Percentiles rank a stretch among this genome's conserved stretches.
Conservation (phyloP, 345 rosid genomes). For the Citrus sp. region DNA sequence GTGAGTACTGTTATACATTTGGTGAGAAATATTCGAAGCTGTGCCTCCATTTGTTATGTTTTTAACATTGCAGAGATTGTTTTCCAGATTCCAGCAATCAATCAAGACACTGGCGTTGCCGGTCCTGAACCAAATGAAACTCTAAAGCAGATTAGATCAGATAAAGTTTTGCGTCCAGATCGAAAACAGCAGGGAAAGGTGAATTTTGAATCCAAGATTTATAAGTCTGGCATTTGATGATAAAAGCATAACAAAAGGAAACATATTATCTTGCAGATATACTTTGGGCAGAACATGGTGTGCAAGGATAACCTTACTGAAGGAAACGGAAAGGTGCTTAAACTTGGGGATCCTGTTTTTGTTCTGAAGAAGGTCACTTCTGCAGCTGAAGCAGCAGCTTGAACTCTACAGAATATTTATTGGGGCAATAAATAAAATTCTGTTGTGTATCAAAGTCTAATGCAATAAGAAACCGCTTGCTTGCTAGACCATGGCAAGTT, state of each 20-base stretch:
- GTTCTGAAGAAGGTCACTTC: constrained; percentile 52
- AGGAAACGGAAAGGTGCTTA: constrained; percentile 43
- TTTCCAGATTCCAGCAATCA: constrained; percentile 61
- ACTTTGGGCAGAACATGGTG: constrained; percentile 81
- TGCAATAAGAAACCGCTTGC: not conserved
- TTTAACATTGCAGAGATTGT: not conserved
- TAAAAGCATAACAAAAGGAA: not conserved
- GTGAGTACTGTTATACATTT: not conserved
- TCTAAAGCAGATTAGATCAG: constrained; percentile 55
- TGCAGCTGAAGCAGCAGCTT: constrained; percentile 73
- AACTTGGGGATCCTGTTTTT: constrained; percentile 65
- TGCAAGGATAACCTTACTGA: constrained; percentile 42
- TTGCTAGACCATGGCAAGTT: not conserved
- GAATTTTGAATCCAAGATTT: constrained; percentile 12
- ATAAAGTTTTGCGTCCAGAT: constrained; percentile 61
- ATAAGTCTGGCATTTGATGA: not conserved
- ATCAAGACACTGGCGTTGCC: constrained; percentile 59
- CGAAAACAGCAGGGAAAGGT: constrained; percentile 71
- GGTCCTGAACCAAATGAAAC: constrained; percentile 71
- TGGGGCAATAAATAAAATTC: not conserved
- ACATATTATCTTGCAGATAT: constrained; percentile 44
- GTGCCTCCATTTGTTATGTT: not conserved
- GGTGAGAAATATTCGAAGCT: not conserved
- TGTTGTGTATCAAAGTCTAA: not conserved
- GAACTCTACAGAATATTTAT: constrained; percentile 4